These are phyloP conservation scores for Euryodendron excelsum DNA, from an alignment of 148 eudicot genomes.

Conservation along the genomic window DNA sequence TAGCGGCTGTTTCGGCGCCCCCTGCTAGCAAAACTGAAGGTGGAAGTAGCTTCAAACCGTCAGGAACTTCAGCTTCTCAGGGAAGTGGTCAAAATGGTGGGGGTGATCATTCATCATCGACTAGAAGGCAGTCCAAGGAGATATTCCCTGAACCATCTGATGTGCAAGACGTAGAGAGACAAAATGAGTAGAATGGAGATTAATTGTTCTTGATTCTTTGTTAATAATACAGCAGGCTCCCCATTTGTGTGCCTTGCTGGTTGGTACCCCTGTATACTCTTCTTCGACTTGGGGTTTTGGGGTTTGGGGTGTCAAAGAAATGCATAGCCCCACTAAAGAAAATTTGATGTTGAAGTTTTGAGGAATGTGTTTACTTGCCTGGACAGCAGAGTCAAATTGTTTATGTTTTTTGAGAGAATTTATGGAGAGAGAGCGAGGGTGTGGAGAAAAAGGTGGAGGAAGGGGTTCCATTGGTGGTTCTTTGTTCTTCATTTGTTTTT, in stretches of 20 bases:
- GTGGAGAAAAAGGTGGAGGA: neutral
- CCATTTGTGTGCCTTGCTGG: slow-evolving; percentile 39
- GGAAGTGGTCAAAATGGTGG: slow-evolving; percentile 59
- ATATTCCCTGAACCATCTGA: slow-evolving; percentile 69
- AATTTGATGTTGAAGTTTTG: slow-evolving; percentile 9
- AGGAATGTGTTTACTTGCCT: neutral
- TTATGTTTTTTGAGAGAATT: slow-evolving; percentile 11
- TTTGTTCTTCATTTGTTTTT: slow-evolving; percentile 25
- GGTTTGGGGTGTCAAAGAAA: slow-evolving; percentile 25
- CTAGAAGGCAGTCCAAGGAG: slow-evolving; percentile 64
- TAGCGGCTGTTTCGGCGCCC: slow-evolving; percentile 35
- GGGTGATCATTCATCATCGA: slow-evolving; percentile 53
- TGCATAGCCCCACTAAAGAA: slow-evolving; percentile 24
- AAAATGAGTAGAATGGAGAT: slow-evolving; percentile 20
- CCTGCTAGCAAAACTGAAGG: slow-evolving; percentile 43
- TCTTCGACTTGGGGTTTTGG: slow-evolving; percentile 16
- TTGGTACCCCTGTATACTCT: slow-evolving; percentile 6
- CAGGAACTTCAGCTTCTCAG: slow-evolving; percentile 63
- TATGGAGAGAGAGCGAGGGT: neutral
- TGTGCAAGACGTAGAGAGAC: slow-evolving; percentile 43
- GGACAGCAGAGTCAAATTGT: neutral
- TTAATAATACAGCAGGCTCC: slow-evolving; percentile 44
- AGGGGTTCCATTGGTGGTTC: slow-evolving; percentile 17
- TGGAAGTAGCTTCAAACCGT: slow-evolving; percentile 48
- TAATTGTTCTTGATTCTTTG: slow-evolving; percentile 58